Base-by-base conservation (phyloP, 2,329 filamentous ascomycete genomes). In the Blastomyces emzantsi region DNA sequence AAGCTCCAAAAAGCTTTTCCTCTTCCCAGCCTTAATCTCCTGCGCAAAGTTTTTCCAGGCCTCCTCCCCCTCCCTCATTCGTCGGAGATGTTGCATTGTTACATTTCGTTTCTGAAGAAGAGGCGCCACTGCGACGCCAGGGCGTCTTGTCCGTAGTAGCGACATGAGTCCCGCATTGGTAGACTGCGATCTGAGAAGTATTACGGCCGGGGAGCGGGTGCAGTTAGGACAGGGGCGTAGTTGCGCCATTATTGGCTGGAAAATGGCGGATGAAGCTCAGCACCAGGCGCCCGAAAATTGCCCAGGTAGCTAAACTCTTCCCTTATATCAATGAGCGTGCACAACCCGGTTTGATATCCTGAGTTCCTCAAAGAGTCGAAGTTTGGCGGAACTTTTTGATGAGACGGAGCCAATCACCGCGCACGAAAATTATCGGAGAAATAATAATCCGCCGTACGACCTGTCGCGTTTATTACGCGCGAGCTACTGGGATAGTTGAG, bases 21-120 rank as follows among this genome's bases (percentile, higher is more conserved):
- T 73, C 63, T 75, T 73, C 11, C 79, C 79, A 22, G 67, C 71
- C 64, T 75, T 73, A 64, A 80, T 81, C 62, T 79, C 75, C 62
- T 75, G 62, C 8, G 78, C 78, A 61, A 73, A 73, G 19, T 63
- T 64, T 47, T 70, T 68, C 78, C 78, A 80, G 68, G 77, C 72
- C 52, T 71, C 64, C 65, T 76, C 70, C 0, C 75, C 77, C n/a
- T 76, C 76, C 56, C 74, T 69, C 65, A 73, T 75, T 43, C 74
- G 73, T 60, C 69, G 71, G 7, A 77, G 54, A 55, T 75, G 72
- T 22, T 73, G 68, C 60, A 74, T 71, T 36, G 73, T 75, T 52
- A 80, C 77, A 64, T 70, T 73, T 73, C 78, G 68, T 52, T 52
- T 61, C 25, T 68, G 66, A 9, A 60, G 4, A 15, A 36, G 28